Base-by-base conservation (phyloP, 108 stramenopile genomes). In the Conticribra weissflogii region DNA sequence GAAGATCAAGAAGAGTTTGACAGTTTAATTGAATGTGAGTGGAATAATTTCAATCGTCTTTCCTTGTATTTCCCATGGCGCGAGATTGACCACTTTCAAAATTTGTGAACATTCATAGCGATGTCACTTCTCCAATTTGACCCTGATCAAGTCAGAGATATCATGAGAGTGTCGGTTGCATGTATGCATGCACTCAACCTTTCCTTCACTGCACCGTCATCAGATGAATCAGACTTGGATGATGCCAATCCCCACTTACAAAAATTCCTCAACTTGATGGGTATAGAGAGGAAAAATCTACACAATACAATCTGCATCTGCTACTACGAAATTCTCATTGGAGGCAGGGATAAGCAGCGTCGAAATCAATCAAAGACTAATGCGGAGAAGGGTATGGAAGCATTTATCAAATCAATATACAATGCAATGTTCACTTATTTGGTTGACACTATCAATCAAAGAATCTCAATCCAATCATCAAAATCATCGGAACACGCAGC, bases 391-490 rank as follows among this genome's bases (percentile, higher is more conserved):
- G 91, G 88, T 19, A 72, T 85, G n/a, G 96, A 97, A 61, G 95
- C 97, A 3, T 85, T 98, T 46, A 96, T 96, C 64, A 98, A 98
- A 83, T 86, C 91, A 44, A 80, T 96, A n/a, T 98, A 98, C 69
- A 88, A 79, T 34, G 88, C 89, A 19, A 68, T 88, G 19, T 98
- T 98, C 67, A 88, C 96, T 65, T 97, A 81, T 67, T 76, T 98
- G 41, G 97, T 98, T 0, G 68, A 77, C 50, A 82, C 79, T 22
- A 86, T 97, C 68, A 97, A 98, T 66, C 80, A 85, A 32, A 82
- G 83, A 21, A 90, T 93, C 5, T 41, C 36, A 9, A 31, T 71
- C 76, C n/a, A 72, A 56, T 21, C 62, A 77, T 76, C 65, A 3
- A 46, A 54, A 29, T 22, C 55, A 27, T 66, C 54, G 16, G 34